phyloP scores from a whole-genome alignment of 805 yeast genomes.

The Saccharomyces mikatae region DNA sequence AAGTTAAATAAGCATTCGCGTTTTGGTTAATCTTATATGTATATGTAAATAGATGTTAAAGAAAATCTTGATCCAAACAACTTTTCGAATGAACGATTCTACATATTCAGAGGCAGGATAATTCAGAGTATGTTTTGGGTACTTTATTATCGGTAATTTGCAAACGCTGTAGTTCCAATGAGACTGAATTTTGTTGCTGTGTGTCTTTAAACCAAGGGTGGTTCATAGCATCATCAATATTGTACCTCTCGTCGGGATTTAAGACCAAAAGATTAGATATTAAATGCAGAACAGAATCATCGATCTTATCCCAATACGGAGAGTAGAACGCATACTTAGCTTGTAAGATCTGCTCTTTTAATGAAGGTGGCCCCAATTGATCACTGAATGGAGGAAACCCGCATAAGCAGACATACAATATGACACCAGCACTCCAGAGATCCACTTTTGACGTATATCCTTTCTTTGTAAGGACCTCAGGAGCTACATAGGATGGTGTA shows the following conservation, averaged over 20 bases:
- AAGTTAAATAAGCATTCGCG: background rate
- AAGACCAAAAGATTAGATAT: constrained; percentile 54
- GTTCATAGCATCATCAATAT: constrained; percentile 72
- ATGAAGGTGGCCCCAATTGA: constrained; percentile 69
- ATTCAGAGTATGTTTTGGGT: constrained; percentile 34
- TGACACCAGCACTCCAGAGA: constrained; percentile 76
- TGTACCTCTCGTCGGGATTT: constrained; percentile 63
- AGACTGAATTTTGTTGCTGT: constrained; percentile 4
- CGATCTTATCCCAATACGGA: constrained; percentile 71
- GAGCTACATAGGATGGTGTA: constrained; percentile 83
- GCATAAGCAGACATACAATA: constrained; percentile 68
- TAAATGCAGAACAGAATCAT: constrained; percentile 57
- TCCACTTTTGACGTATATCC: constrained; percentile 66
- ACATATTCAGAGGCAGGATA: constrained; percentile 19
- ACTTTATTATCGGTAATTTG: constrained; percentile 24
- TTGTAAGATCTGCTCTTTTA: constrained; percentile 63
- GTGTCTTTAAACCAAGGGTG: constrained; percentile 72
- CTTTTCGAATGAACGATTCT: background rate
- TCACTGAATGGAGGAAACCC: constrained; percentile 85
- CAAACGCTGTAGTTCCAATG: constrained; percentile 19
- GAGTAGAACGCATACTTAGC: constrained; percentile 69
- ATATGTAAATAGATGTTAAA: background rate
- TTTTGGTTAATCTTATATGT: background rate
- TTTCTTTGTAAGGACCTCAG: constrained; percentile 55
- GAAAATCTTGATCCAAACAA: background rate